A percentile compares a stretch with the other conserved stretches of the same genome.
phyloP scores from a whole-genome alignment of 257 asterid genomes.

The Solanum ahanhuiri region DNA sequence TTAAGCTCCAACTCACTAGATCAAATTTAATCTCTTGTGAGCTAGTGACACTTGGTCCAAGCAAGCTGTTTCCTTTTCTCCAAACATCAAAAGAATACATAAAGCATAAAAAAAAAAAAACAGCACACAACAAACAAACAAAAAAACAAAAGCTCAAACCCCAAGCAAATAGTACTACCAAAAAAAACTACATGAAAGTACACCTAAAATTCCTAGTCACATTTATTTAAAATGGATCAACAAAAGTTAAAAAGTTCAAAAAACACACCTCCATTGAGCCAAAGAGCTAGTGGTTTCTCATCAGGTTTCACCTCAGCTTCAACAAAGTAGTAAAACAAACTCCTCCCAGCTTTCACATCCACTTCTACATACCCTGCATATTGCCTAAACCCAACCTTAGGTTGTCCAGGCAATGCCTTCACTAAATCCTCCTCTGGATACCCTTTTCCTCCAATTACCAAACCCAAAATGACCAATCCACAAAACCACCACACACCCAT shows the following conservation, averaged over 20 bases:
- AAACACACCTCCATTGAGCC: slow-evolving; percentile 90
- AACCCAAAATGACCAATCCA: slow-evolving; percentile 21
- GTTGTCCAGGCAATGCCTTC: slow-evolving; percentile 73
- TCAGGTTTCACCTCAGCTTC: slow-evolving; percentile 70
- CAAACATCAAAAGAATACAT: too few species aligned
- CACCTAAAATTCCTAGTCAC: neutral
- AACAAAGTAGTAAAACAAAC: slow-evolving; percentile 86
- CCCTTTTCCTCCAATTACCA: slow-evolving; percentile 39
- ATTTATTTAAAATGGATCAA: neutral
- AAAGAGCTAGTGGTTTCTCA: slow-evolving; percentile 68
- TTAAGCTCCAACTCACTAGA: too few species aligned
- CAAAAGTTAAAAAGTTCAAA: neutral
- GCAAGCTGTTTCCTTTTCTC: too few species aligned
- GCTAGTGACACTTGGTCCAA: too few species aligned
- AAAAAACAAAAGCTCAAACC: neutral
- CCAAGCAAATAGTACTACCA: neutral
- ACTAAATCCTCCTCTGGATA: slow-evolving; percentile 73
- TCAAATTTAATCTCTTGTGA: too few species aligned
- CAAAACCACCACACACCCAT: slow-evolving; percentile 36
- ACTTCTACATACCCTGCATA: slow-evolving; percentile 91
- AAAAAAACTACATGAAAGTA: neutral
- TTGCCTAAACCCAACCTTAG: slow-evolving; percentile 66
- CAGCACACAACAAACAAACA: neutral
- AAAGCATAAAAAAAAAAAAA: neutral
- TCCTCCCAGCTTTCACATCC: slow-evolving; percentile 68